Evolutionary conservation across 306 rosid species (phyloP).

Genomic region (Prinsepia uniflora): DNA sequence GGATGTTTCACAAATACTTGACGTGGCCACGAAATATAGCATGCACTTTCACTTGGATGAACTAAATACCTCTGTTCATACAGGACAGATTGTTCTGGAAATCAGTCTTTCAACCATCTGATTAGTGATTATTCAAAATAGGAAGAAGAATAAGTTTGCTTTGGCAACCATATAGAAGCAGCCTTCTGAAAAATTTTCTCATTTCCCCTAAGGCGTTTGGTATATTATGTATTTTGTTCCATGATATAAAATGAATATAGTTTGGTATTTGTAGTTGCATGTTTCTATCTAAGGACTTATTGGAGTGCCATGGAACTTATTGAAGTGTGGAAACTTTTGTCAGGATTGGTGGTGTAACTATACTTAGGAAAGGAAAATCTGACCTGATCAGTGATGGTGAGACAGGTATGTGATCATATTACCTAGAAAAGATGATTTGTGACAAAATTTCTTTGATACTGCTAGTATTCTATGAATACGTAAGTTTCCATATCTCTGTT

Average conservation of each 20-base stretch:
- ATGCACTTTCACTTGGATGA: no score
- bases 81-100: not conserved
- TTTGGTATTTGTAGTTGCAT: not conserved
- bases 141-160: not conserved
- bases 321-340: constrained; percentile 27
- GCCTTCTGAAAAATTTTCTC: not conserved
- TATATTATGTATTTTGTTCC: not conserved
- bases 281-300: not conserved
- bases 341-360: constrained; percentile 86
- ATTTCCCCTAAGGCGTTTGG: not conserved
- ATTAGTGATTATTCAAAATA: not conserved
- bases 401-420: constrained; percentile 49
- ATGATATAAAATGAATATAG: not conserved
- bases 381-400: constrained; percentile 80
- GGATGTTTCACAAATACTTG: not conserved
- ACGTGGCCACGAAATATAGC: no score
- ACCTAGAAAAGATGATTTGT: constrained; percentile 5
- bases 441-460: constrained; percentile 5
- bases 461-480: constrained; percentile 2
- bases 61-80: not conserved
- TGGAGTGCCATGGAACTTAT: constrained; percentile 17
- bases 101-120: not conserved
- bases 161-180: not conserved
- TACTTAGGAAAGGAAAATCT: constrained; percentile 70
- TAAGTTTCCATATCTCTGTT: not conserved